These are phyloP conservation scores for Magnolia sinica DNA, from an alignment of 164 flowering plant genomes.

Conservation along the genomic window DNA sequence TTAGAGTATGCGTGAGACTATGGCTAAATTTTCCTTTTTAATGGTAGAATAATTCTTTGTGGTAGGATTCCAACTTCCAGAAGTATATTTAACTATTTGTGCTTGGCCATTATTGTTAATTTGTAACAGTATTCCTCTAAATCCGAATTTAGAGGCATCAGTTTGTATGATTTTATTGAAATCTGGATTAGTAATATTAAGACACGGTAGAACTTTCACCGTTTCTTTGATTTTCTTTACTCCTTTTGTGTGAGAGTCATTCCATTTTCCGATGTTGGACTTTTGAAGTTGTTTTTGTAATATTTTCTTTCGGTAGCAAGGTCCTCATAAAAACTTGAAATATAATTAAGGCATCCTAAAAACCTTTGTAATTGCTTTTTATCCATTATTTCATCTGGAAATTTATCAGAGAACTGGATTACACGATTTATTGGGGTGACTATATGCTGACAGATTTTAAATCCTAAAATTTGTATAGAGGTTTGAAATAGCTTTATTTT, in stretches of 20 bases:
- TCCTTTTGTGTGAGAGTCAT: background rate
- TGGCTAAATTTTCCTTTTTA: background rate
- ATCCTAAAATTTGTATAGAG: background rate
- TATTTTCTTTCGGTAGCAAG: too few species aligned
- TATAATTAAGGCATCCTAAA: background rate
- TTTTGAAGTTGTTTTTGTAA: too few species aligned
- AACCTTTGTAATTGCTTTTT: too few species aligned
- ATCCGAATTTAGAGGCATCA: background rate
- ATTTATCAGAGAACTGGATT: background rate
- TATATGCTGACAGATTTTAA: too few species aligned
- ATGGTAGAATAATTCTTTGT: background rate
- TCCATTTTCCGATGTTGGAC: background rate
- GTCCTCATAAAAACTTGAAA: too few species aligned
- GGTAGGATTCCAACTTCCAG: background rate
- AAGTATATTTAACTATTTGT: background rate
- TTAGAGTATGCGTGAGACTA: background rate
- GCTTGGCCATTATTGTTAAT: background rate
- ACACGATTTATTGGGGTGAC: background rate
- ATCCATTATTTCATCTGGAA: background rate
- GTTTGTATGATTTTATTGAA: background rate
- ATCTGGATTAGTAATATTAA: background rate
- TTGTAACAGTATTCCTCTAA: background rate
- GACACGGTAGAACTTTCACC: background rate
- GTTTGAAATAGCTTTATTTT: background rate
- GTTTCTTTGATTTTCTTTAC: background rate